phyloP scores from a whole-genome alignment of 768 basidiomycete genomes.

The Leccinum longicurvipes region DNA sequence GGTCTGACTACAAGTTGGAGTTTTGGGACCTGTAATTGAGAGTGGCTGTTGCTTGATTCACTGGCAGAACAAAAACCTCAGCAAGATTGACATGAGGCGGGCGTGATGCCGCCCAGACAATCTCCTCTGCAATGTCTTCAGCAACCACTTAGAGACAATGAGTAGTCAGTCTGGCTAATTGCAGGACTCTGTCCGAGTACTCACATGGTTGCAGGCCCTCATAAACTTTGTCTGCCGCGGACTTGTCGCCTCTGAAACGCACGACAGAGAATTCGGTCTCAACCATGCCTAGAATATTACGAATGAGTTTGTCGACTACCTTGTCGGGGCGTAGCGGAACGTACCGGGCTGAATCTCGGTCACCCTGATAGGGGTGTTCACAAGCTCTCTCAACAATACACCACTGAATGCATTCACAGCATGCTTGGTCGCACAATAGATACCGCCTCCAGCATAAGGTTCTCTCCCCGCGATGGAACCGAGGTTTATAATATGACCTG shows the following conservation, averaged over 20 bases:
- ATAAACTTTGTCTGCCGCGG: slow-evolving; percentile 86
- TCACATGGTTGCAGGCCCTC: slow-evolving; percentile 81
- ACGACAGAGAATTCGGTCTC: slow-evolving; percentile 92
- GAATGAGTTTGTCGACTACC: not conserved
- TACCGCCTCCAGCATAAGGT: slow-evolving; percentile 85
- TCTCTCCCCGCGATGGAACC: slow-evolving; percentile 90
- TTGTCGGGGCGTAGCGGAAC: slow-evolving; percentile 11
- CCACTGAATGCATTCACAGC: slow-evolving; percentile 86
- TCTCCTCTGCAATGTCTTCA: slow-evolving; percentile 93
- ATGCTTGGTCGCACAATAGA: slow-evolving; percentile 90
- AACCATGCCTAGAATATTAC: slow-evolving; percentile 58
- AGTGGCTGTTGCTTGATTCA: slow-evolving; percentile 72
- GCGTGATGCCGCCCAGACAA: slow-evolving; percentile 92
- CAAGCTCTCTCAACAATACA: slow-evolving; percentile 79
- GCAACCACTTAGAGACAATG: slow-evolving; percentile 55
- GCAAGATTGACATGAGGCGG: slow-evolving; percentile 92
- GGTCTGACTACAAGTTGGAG: not conserved
- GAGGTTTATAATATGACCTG: slow-evolving; percentile 91
- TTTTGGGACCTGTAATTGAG: slow-evolving; percentile 51
- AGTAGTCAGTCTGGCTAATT: not conserved
- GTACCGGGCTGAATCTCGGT: slow-evolving; percentile 91
- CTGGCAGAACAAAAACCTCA: slow-evolving; percentile 72
- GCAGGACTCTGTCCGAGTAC: slow-evolving; percentile 24
- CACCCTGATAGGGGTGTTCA: slow-evolving; percentile 90
- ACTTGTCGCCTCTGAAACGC: slow-evolving; percentile 82